These are phyloP conservation scores for Mercurialis annua DNA, from an alignment of 345 rosid species.

Conservation along the genomic window DNA sequence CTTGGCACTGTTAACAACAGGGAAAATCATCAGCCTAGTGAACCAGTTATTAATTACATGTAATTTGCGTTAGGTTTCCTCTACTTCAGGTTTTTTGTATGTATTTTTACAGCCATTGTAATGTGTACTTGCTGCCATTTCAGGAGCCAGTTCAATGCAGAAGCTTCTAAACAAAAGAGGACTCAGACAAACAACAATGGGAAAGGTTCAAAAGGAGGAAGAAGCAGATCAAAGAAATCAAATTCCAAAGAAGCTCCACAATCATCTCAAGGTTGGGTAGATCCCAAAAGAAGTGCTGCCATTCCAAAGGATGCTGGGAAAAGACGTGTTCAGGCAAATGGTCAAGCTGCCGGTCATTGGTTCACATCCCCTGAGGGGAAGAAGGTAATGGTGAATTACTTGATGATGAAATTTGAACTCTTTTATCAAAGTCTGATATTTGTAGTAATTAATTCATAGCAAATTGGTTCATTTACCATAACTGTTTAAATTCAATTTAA, in stretches of 20 bases:
- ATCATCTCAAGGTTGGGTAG: slow-evolving; percentile 53
- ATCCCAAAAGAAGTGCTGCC: slow-evolving; percentile 44
- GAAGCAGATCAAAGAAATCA: slow-evolving; percentile 41
- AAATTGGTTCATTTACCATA: neutral
- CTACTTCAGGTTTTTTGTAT: slow-evolving; percentile 3
- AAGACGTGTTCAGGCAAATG: slow-evolving; percentile 63
- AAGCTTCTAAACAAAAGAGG: slow-evolving; percentile 40
- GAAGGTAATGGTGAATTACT: slow-evolving; percentile 46
- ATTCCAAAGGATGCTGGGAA: slow-evolving; percentile 74
- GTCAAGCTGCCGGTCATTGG: slow-evolving; percentile 71
- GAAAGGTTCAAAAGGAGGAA: slow-evolving; percentile 39
- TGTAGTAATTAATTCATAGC: neutral
- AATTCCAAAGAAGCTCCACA: slow-evolving; percentile 25
- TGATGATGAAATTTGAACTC: neutral
- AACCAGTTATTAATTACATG: slow-evolving; percentile 61
- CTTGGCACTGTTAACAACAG: slow-evolving; percentile 34
- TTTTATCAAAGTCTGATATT: neutral
- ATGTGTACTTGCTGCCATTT: slow-evolving; percentile 10
- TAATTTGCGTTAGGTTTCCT: slow-evolving; percentile 23
- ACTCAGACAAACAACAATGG: slow-evolving; percentile 25
- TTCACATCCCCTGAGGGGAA: slow-evolving; percentile 74
- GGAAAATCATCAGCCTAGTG: slow-evolving; percentile 36
- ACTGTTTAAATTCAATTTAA: neutral
- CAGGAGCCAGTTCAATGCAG: slow-evolving; percentile 80
- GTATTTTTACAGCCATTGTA: neutral